Percentiles rank a stretch among this genome's conserved stretches.
Conservation (phyloP, 2,329 filamentous ascomycete genomes). For the Bipolaris cookei region DNA sequence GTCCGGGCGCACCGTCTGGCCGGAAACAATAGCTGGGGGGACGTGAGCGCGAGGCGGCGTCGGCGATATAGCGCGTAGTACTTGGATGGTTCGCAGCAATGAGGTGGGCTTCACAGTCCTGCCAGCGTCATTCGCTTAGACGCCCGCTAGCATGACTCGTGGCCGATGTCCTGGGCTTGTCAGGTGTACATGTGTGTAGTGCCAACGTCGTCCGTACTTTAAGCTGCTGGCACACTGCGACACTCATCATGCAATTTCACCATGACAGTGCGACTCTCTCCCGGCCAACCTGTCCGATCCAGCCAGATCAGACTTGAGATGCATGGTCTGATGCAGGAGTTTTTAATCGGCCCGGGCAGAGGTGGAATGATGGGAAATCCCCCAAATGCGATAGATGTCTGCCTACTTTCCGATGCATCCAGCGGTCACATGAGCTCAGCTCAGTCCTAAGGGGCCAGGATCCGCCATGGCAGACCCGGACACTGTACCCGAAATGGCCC, state of each 20-base stretch:
- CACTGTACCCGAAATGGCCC: background rate
- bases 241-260: background rate
- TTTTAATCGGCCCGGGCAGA: constrained; percentile 3
- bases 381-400: constrained; percentile 5
- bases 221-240: background rate
- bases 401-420: background rate
- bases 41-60: background rate
- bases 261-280: background rate
- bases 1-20: background rate
- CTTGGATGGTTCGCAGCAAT: constrained; percentile 17
- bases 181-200: constrained; percentile 1
- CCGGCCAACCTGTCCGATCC: background rate
- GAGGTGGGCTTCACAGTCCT: constrained; percentile 20
- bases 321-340: background rate
- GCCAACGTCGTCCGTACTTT: constrained; percentile 9
- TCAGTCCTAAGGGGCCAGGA: background rate
- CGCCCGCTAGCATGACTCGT: constrained; percentile 21
- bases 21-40: background rate
- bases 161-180: background rate
- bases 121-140: constrained; percentile 21
- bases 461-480: background rate
- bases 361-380: constrained; percentile 18
- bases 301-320: background rate
- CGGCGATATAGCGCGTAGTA: constrained; percentile 13
- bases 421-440: constrained; percentile 1